Evolutionary conservation across 257 asterid genomes (phyloP), one percentile per base, ranked within the genome.

Genomic region (Misopates orontium): DNA sequence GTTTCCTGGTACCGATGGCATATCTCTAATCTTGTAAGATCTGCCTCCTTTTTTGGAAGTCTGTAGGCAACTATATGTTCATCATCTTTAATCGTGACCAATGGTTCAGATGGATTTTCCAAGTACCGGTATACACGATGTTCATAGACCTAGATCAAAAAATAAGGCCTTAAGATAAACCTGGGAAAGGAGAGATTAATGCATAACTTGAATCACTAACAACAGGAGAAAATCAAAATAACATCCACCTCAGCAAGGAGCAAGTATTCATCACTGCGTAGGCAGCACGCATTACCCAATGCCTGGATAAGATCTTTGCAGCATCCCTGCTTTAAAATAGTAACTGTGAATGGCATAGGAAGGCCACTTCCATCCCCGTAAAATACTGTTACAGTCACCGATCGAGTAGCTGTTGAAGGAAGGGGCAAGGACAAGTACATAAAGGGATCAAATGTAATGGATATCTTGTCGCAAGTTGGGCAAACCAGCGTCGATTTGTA

Each of bases 381-480:
- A 71, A 90, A 82, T 71, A 94, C 87, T 4, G 99, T 85, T 60
- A 86, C 75, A 13, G 95, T 94, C 88, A 90, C 80, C 39, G 81
- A 74, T 71, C 95, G 76, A 65, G 92, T 90, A 67, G 87, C 96
- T 23, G 91, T 86, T 75, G 99, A 86, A 55, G 99, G 97, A 64
- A 94, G 96, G 24, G 99, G 99, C 81, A 94, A 67, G 8, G 99
- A 86, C 75, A 94, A 78, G 77, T 90, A 90, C 99, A 94, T 90
- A 87, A 90, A 94, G 59, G 99, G 97, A 75, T 94, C 99, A 73
- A 90, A 94, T 31, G 97, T 87, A 59, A 94, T 90, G 1, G 99
- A 94, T 64, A 94, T 83, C 82, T 94, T 90, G 74, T 71, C 65
- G 79, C 97, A 94, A 60, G 24, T 77, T 15, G 99, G 97, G 83